Percentiles rank a stretch among this genome's conserved stretches.
Conservation (phyloP, 1,284 basidiomycete genomes). For the Cutaneotrichosporon arboriforme region DNA sequence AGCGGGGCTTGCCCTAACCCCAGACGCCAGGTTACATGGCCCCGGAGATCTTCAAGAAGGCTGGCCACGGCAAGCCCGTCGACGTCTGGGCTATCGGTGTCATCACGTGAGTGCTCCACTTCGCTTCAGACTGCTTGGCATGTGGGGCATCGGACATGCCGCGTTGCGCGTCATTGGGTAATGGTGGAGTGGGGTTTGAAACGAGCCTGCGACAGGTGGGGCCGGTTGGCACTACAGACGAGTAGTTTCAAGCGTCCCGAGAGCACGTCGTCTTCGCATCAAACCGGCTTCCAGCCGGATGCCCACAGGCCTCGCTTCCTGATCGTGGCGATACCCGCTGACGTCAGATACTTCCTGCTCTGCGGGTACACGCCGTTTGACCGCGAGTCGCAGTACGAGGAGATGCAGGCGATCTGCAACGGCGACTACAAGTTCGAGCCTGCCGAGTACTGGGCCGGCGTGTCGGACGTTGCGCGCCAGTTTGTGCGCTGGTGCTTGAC, state of each 20-base stretch:
- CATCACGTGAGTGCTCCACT: slow-evolving; percentile 55
- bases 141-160: too few species aligned
- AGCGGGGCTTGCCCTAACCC: slow-evolving; percentile 3
- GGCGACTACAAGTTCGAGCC: slow-evolving; percentile 92
- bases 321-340: too few species aligned
- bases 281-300: too few species aligned
- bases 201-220: too few species aligned
- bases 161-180: too few species aligned
- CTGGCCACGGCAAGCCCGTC: slow-evolving; percentile 90
- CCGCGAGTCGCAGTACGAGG: slow-evolving; percentile 75
- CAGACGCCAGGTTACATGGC: slow-evolving; percentile 72
- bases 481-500: slow-evolving; percentile 80
- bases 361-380: slow-evolving; percentile 95
- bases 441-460: slow-evolving; percentile 76
- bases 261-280: too few species aligned
- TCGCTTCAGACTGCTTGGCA: too few species aligned
- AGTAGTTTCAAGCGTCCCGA: too few species aligned
- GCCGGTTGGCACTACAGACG: too few species aligned
- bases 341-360: slow-evolving; percentile 69
- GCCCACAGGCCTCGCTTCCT: too few species aligned
- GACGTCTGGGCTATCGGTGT: slow-evolving; percentile 98
- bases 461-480: slow-evolving; percentile 70
- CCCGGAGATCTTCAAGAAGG: slow-evolving; percentile 95
- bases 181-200: too few species aligned
- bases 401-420: slow-evolving; percentile 87